phyloP scores from a whole-genome alignment of 257 asterid genomes.

The Penstemon eatonii region DNA sequence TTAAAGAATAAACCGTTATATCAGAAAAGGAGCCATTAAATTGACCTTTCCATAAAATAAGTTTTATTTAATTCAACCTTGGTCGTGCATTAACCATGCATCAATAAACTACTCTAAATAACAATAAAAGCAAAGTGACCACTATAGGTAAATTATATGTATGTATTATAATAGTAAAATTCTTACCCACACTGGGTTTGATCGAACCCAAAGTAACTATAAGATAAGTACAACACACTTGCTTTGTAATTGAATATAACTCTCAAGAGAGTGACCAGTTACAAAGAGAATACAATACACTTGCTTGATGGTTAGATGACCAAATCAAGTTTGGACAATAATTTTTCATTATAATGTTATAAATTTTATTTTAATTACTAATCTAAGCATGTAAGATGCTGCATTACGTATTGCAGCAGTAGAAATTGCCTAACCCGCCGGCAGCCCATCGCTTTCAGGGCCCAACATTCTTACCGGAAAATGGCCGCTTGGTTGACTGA shows the following conservation, averaged over 20 bases:
- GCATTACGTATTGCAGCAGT: constrained; percentile 36
- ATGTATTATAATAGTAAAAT: too few species aligned
- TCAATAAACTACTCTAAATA: neutral
- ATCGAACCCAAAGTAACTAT: too few species aligned
- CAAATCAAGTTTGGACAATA: too few species aligned
- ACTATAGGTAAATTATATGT: neutral
- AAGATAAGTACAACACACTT: too few species aligned
- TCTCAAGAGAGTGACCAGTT: neutral
- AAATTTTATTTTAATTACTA: neutral
- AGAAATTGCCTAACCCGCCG: constrained; percentile 52
- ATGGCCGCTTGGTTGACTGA: constrained; percentile 58
- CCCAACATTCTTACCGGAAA: constrained; percentile 71
- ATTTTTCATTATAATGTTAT: neutral
- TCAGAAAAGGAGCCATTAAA: neutral
- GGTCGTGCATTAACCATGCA: constrained; percentile 6
- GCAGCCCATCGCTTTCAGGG: constrained; percentile 66
- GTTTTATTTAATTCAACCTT: constrained; percentile 13
- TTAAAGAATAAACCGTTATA: neutral
- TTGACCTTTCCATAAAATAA: neutral
- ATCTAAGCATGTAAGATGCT: constrained; percentile 27
- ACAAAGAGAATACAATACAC: too few species aligned
- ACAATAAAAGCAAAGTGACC: constrained; percentile 16
- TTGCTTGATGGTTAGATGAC: too few species aligned
- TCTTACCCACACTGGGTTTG: too few species aligned
- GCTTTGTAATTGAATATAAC: neutral